Base-by-base conservation (phyloP, 495 filamentous ascomycete genomes). In the Penicilliopsis zonata region DNA sequence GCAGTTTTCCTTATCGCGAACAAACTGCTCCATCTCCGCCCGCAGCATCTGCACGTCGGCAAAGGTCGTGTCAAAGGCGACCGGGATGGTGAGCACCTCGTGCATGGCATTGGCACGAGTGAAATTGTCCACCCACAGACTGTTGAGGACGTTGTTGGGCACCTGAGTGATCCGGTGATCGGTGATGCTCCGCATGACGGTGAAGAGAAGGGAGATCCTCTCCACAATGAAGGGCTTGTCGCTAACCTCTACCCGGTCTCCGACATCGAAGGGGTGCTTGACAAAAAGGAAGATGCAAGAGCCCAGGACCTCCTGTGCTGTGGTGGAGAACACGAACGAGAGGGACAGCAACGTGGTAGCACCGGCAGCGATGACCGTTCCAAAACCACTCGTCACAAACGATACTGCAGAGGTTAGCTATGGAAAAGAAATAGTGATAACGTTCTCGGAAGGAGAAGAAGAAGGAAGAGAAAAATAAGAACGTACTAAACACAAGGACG, bases 201-300 rank as follows among this genome's bases (percentile, higher is more conserved):
- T 87, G 61, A 79, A 98, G 5, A 98, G 71, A 12, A 98, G 70
- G 4, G 85, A 92, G 42, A 98, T 96, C 50, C 88, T 84, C 57
- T 95, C 84, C 13, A 98, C 88, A 5, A 80, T 59, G 34, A 90
- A 72, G 44, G 79, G 71, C 44, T 82, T 71, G 33, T 45, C 39
- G 13, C 61, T 61, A 42, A 98, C 78, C 44, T 95, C 86, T 20
- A 96, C 80, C 13, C 90, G 82, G 49, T 98, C 90, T 24, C 90
- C 85, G 15, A 95, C 84, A 51, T 98, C 90, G 52, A 71, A 84
- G 1, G 79, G 86, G 45, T 94, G 90, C 59, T 98, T 98, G 67
- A 95, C 83, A 49, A 98, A 96, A 4, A 98, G 66, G 63, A 98
- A 98, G 53, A 98, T 92, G 61, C 88, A 95, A 12, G 84, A 92